A percentile compares a stretch with the other conserved stretches of the same genome.
phyloP scores from a whole-genome alignment of 805 yeast genomes.

The Hyphopichia homilentoma region DNA sequence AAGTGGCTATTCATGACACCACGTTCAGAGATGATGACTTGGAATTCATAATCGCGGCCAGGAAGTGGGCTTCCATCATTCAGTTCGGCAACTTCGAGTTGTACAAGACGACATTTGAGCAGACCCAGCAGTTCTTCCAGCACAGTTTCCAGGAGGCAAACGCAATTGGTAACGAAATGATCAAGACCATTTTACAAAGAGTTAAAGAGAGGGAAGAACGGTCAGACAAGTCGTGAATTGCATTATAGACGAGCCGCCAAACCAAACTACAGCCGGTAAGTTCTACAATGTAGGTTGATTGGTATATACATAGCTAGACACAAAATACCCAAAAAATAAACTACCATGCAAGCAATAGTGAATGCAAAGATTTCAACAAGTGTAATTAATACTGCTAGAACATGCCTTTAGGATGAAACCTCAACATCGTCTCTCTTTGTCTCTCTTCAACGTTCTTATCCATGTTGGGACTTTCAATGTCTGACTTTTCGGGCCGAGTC shows the following conservation, averaged over 20 bases:
- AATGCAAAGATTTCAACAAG: neutral
- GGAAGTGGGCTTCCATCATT: conserved; percentile 83
- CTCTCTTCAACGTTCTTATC: neutral
- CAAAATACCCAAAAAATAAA: neutral
- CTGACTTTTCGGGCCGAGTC: too few species aligned
- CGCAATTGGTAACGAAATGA: conserved; percentile 90
- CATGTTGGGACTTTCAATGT: too few species aligned
- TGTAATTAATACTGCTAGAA: too few species aligned
- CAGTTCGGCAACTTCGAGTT: conserved; percentile 68
- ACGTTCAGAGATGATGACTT: conserved; percentile 84
- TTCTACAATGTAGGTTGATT: too few species aligned
- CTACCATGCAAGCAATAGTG: neutral
- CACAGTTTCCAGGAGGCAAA: conserved; percentile 90
- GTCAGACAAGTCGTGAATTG: too few species aligned
- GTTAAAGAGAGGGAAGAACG: conserved; percentile 28
- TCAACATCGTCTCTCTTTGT: neutral
- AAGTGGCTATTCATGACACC: conserved; percentile 62
- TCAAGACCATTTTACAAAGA: conserved; percentile 61
- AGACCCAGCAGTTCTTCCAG: conserved; percentile 76
- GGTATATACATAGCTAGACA: too few species aligned
- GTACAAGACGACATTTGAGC: conserved; percentile 70
- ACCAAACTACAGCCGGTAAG: too few species aligned
- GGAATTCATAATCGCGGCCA: conserved; percentile 88
- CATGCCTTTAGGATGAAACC: too few species aligned
- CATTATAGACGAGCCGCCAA: too few species aligned